Conservation (phyloP, 2,329 filamentous ascomycete genomes). For the Neobulgaria alba region DNA sequence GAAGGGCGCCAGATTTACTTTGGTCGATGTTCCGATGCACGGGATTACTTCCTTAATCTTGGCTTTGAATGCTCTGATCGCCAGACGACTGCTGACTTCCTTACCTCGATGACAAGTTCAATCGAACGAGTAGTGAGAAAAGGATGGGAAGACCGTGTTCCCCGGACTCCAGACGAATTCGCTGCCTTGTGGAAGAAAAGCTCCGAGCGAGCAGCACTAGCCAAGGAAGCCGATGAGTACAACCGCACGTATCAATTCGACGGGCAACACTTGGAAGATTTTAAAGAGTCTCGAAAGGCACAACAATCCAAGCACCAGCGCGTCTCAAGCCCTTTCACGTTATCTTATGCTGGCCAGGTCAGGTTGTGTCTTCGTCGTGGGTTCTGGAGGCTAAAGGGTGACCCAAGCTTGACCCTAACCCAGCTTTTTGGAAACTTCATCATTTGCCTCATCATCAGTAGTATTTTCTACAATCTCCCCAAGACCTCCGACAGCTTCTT, state of each 20-base stretch:
- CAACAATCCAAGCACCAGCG: slow-evolving; percentile 19
- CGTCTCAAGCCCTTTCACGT: slow-evolving; percentile 54
- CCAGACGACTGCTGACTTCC: slow-evolving; percentile 50
- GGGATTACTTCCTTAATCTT: slow-evolving; percentile 47
- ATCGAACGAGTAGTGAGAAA: slow-evolving; percentile 37
- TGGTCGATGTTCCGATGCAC: neutral
- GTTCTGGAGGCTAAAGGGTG: slow-evolving; percentile 66
- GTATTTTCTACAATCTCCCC: slow-evolving; percentile 54
- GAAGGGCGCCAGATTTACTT: slow-evolving; percentile 2
- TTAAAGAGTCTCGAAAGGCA: slow-evolving; percentile 33
- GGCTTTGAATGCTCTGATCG: slow-evolving; percentile 65
- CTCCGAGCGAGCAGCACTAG: slow-evolving; percentile 33
- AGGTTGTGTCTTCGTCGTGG: slow-evolving; percentile 76
- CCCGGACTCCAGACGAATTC: slow-evolving; percentile 63
- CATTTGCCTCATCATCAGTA: slow-evolving; percentile 53
- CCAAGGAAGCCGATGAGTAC: slow-evolving; percentile 30
- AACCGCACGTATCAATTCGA: slow-evolving; percentile 30
- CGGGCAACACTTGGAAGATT: slow-evolving; percentile 36
- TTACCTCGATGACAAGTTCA: slow-evolving; percentile 64
- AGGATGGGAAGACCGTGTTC: slow-evolving; percentile 53
- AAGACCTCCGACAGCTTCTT: slow-evolving; percentile 50
- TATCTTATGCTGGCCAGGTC: slow-evolving; percentile 70
- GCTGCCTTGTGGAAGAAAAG: slow-evolving; percentile 44
- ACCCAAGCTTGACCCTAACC: slow-evolving; percentile 59
- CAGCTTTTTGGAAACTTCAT: slow-evolving; percentile 25